Evolutionary conservation across 139 green algal genomes (phyloP).

Genomic region (Picocystis salinarum): DNA sequence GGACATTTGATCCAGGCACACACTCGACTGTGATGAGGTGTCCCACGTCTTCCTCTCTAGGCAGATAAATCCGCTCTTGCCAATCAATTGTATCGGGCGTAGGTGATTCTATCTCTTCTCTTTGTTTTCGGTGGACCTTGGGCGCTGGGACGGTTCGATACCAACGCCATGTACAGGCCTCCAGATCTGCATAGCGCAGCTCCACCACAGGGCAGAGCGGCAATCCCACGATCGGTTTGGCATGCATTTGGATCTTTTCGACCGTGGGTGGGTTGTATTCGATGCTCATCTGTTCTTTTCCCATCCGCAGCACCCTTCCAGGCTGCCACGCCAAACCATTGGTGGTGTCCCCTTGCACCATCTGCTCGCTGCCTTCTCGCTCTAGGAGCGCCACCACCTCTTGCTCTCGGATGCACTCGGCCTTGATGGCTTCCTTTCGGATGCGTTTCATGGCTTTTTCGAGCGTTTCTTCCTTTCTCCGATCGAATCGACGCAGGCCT

Average conservation of each 20-base stretch:
- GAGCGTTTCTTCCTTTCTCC: no score
- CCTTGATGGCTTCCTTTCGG: no score
- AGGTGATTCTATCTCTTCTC: constrained; percentile 6
- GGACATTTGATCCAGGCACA: not conserved
- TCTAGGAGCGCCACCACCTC: no score
- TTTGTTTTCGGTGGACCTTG: constrained; percentile 2
- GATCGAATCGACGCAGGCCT: no score
- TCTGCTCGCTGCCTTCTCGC: no score
- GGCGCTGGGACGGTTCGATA: not conserved
- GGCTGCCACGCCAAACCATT: constrained; percentile 47
- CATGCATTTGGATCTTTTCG: constrained; percentile 9
- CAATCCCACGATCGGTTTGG: constrained; percentile 26
- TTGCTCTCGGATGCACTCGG: no score
- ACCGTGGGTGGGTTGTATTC: constrained; percentile 43
- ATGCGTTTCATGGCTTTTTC: no score
- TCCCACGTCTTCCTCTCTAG: constrained; percentile 26
- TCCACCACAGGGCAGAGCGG: constrained; percentile 12
- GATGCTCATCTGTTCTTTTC: constrained; percentile 19
- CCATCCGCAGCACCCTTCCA: constrained; percentile 33
- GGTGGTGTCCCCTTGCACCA: constrained; percentile 15
- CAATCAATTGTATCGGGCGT: constrained; percentile 18
- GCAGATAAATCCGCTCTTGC: constrained; percentile 25
- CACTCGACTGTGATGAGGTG: constrained; percentile 1
- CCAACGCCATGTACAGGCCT: constrained; percentile 26
- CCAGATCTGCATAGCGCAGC: constrained; percentile 32